These are phyloP conservation scores for Rhododendron kiyosumense DNA, from an alignment of 148 eudicot genomes.

Conservation along the genomic window DNA sequence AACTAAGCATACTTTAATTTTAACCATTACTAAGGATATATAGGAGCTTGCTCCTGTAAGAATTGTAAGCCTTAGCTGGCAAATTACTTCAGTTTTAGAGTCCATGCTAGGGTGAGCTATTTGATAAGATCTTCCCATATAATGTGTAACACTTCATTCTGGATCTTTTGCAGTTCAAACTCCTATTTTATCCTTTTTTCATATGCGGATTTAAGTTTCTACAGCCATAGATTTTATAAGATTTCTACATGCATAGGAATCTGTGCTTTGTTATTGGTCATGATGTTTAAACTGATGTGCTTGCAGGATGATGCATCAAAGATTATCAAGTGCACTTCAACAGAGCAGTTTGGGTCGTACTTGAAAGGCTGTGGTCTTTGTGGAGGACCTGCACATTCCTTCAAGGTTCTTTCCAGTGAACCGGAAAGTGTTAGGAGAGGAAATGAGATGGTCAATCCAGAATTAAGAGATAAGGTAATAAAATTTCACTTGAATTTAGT, in stretches of 20 bases:
- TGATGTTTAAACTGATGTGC: slow-evolving; percentile 3
- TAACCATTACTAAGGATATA: background rate
- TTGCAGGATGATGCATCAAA: slow-evolving; percentile 56
- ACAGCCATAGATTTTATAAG: background rate
- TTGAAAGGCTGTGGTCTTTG: slow-evolving; percentile 34
- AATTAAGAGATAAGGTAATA: slow-evolving; percentile 56
- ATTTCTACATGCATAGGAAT: background rate
- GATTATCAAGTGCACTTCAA: slow-evolving; percentile 16
- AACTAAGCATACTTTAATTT: background rate
- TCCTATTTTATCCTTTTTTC: background rate
- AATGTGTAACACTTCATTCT: background rate
- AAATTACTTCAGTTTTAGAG: background rate
- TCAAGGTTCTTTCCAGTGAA: slow-evolving; percentile 42
- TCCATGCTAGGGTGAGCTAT: background rate
- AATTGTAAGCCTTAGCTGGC: background rate
- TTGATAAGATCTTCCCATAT: background rate
- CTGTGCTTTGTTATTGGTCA: slow-evolving; percentile 8
- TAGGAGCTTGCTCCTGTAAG: background rate
- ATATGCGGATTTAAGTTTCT: background rate
- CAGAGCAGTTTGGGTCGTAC: slow-evolving; percentile 12
- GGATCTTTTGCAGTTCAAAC: background rate
- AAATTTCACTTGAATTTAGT: background rate
- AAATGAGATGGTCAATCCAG: slow-evolving; percentile 24
- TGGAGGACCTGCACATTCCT: slow-evolving; percentile 31
- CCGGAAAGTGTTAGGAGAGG: slow-evolving; percentile 29